Conservation (phyloP, 495 filamentous ascomycete genomes). For the Articulospora tetracladia region DNA sequence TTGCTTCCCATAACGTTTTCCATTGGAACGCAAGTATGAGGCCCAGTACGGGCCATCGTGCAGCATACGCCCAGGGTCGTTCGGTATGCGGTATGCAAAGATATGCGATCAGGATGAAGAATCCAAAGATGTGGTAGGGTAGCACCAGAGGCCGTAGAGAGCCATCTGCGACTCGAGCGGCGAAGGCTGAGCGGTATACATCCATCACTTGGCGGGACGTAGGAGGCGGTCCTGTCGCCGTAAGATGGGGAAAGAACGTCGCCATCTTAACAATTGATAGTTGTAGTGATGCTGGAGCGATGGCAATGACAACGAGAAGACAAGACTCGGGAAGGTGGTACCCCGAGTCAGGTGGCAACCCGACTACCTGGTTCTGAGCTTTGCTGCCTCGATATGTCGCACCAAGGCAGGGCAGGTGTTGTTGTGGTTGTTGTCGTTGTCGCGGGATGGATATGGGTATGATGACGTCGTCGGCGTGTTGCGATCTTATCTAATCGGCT, state of each 20-base stretch:
- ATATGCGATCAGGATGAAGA: constrained; percentile 44
- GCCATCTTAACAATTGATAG: background rate
- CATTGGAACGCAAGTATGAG: constrained; percentile 35
- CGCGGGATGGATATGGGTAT: background rate
- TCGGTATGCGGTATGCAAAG: constrained; percentile 55
- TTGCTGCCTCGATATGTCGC: background rate
- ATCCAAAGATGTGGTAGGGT: constrained; percentile 45
- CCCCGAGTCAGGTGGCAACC: background rate
- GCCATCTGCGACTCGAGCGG: constrained; percentile 32
- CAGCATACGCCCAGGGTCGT: constrained; percentile 39
- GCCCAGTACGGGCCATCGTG: constrained; percentile 47
- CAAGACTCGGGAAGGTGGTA: background rate
- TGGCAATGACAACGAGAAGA: background rate
- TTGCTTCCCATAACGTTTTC: constrained; percentile 40
- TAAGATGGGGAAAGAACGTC: constrained; percentile 19
- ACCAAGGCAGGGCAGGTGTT: background rate
- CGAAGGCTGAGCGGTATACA: constrained; percentile 16
- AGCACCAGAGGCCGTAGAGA: constrained; percentile 48
- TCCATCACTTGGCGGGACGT: constrained; percentile 3
- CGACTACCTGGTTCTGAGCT: background rate
- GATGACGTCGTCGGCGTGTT: background rate
- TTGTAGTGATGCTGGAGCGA: background rate
- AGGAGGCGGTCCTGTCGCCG: constrained; percentile 13
- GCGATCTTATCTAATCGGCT: background rate
- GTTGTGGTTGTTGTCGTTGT: background rate